These are phyloP conservation scores for Helotiales sp. DNA, from an alignment of 2,329 filamentous ascomycete species.

Conservation along the genomic window DNA sequence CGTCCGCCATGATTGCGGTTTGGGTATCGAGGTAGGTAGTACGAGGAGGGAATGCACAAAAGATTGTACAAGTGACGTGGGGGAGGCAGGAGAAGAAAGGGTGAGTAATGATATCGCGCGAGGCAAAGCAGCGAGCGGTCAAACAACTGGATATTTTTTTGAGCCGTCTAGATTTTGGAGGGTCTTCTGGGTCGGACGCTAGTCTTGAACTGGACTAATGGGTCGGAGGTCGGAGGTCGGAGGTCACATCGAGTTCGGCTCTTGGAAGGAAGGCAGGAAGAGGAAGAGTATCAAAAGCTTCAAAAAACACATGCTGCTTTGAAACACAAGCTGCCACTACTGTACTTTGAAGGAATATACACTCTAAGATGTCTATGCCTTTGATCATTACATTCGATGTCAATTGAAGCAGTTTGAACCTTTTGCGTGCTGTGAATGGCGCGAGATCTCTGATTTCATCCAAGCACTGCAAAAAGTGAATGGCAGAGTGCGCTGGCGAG, in stretches of 20 bases:
- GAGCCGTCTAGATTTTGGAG: too few species aligned
- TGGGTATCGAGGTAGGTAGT: slow-evolving; percentile 4
- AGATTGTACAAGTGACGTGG: slow-evolving; percentile 10
- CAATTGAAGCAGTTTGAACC: too few species aligned
- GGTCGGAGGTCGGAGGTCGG: not conserved
- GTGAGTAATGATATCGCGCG: slow-evolving; percentile 17
- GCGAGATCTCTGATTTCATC: not conserved
- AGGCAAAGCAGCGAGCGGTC: slow-evolving; percentile 12
- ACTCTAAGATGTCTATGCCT: too few species aligned
- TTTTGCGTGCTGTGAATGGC: not conserved
- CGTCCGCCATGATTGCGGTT: slow-evolving; percentile 53
- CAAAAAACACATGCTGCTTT: not conserved
- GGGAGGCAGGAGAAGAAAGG: not conserved
- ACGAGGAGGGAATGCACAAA: slow-evolving; percentile 9
- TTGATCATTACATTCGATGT: too few species aligned
- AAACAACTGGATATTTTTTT: not conserved
- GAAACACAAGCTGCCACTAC: too few species aligned
- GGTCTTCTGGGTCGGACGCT: not conserved
- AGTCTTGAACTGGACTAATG: not conserved
- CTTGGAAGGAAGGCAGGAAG: not conserved
- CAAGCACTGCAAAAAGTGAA: not conserved
- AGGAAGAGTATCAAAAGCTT: not conserved
- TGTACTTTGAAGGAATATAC: too few species aligned
- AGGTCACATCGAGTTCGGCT: too few species aligned
- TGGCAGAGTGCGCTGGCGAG: not conserved